Evolutionary conservation across 352 stramenopile species (phyloP).

Genomic region (Globisporangium cystogenes): DNA sequence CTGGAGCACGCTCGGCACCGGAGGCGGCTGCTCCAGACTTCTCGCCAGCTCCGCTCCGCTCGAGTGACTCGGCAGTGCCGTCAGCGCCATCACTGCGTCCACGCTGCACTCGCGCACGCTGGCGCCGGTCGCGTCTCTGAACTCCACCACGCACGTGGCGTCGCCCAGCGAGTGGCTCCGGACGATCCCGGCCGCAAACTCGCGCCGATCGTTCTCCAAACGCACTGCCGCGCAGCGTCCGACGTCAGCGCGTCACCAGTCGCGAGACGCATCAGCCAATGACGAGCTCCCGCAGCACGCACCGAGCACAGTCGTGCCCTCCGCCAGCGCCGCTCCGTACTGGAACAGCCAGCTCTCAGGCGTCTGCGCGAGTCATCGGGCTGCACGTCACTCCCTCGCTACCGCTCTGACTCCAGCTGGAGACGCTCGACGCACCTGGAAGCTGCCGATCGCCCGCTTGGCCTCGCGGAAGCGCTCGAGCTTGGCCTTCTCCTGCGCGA

Average conservation of each 20-base stretch:
- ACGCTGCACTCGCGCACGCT: conserved; percentile 29
- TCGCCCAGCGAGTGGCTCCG: conserved; percentile 20
- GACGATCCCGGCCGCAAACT: conserved; percentile 33
- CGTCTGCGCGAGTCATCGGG: not conserved
- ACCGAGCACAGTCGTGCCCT: conserved; percentile 29
- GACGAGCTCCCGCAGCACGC: conserved; percentile 5
- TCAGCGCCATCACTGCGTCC: conserved; percentile 51
- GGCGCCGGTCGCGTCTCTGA: conserved; percentile 18
- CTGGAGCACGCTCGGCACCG: not conserved
- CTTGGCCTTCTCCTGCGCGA: conserved; percentile 63
- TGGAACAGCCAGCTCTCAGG: conserved; percentile 11
- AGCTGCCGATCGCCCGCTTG: conserved; percentile 22
- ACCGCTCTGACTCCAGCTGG: not conserved
- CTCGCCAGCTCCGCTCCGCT: not conserved
- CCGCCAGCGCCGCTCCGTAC: conserved; percentile 11
- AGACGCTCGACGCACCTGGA: not conserved
- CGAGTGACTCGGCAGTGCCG: not conserved
- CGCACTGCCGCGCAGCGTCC: conserved; percentile 18
- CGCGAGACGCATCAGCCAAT: too few relatives aligned
- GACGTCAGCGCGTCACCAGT: not conserved
- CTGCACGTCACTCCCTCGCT: too few relatives aligned
- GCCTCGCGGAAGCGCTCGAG: conserved; percentile 48
- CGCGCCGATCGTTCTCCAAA: conserved; percentile 21
- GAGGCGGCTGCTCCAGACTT: too few relatives aligned
- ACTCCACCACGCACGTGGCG: conserved; percentile 28